Evolutionary conservation across 345 rosid species (phyloP), one percentile per base, ranked within the genome.

Genomic region (Eucalyptus curtisii): DNA sequence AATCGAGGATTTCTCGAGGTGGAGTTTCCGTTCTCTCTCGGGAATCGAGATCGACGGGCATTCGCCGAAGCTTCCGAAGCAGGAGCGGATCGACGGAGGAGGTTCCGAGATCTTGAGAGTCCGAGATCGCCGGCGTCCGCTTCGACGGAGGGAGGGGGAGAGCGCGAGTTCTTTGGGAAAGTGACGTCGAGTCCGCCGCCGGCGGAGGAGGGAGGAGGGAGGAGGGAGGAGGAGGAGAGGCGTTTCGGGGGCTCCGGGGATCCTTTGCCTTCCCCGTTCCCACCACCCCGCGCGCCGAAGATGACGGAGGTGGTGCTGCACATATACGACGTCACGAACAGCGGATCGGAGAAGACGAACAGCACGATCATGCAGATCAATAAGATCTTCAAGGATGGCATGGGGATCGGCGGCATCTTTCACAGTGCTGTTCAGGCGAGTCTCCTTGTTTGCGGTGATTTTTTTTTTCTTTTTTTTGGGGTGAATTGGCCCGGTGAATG

Each of bases 321-420:
- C 89, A 91, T 98, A 61, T 98, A 98, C 92, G 98, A 98, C 86
- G 99, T 98, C 89, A 98, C 99, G 20, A 98, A 98, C 88, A 94
- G 98, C 92, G 99, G 97, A 94, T 97, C 99, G 55, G 99, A 96
- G 90, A 97, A 98, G 95, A 95, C 99, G 27, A 96, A 97, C 95
- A 95, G 86, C 93, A 97, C 99, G 37, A 95, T 98, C 87, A 87
- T 95, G 94, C 95, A 97, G 91, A 96, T 98, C 94, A 98, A 97
- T 86, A 95, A 95, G 92, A 94, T 98, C 95, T 97, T 98, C 93
- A 98, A 98, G 89, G 99, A 98, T 88, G 95, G 95, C 44, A 95
- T 98, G 47, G 99, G 99, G 89, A 89, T 98, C 24, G 99, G 99
- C n/a, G 99, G 99, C 88, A 95, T 96, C 94, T 96, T 98, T 92